Evolutionary conservation across 164 flowering plant species (phyloP), one percentile per base, ranked within the genome.

Genomic region (Berberis vulgaris): DNA sequence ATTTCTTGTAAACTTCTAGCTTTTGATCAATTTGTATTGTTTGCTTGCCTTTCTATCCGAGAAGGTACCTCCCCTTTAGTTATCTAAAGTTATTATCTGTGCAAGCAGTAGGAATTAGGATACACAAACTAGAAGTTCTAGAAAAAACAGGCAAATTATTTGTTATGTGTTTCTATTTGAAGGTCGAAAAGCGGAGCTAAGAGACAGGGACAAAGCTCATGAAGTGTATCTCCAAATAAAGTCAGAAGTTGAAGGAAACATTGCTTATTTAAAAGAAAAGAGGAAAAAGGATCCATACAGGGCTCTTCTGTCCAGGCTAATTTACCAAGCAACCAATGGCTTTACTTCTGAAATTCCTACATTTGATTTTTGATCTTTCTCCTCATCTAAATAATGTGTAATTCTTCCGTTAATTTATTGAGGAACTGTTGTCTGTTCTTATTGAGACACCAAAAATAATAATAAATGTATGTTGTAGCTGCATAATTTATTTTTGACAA

Each of bases 211-310:
- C 60, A 81, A 71, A 64, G 71, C 81, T 46, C 77, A 82, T 4
- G 83, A 80, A 61, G 38, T 88, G 61, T 88, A 88, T 62, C 43
- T 80, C 49, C 71, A 79, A 7, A 76, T 80, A 3, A 82, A 84
- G 57, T 69, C 79, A 1, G 86, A 86, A 65, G 92, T 88, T 41
- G 90, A 83, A 68, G 68, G 66, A 5, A 75, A 75, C 69, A 62
- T 88, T 12, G 74, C 66, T 53, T 88, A 80, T 61, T 65, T 88
- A 72, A 82, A 76, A 72, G 75, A 76, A 73, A 88, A 83, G 59
- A 77, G 96, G 69, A 79, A 88, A 70, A 52, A 57, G 39, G 96
- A 88, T 57, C 90, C 90, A 59, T 88, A 85, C 59, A 71, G 92
- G 72, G 72, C 66, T 70, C 42, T 89, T 6, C 4, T 78, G 39